Conservation (phyloP, 768 basidiomycete species). For the Amanita muscaria region DNA sequence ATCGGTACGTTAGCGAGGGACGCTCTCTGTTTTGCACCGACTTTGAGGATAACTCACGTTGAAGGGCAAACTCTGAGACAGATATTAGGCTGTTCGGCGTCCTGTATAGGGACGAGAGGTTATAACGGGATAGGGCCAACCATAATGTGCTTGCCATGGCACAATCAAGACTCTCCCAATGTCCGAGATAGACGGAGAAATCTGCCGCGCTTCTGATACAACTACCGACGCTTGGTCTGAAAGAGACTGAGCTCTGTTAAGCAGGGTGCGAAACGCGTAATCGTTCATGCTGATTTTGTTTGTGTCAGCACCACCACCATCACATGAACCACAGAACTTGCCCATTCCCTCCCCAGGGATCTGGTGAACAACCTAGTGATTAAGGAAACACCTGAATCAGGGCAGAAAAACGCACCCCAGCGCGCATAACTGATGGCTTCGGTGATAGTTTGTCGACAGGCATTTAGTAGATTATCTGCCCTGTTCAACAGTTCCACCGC, state of each 20-base stretch:
- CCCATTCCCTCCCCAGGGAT: conserved; percentile 35
- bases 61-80: conserved; percentile 34
- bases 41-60: conserved; percentile 22
- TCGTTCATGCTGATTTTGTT: conserved; percentile 24
- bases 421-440: conserved; percentile 33
- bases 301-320: no score
- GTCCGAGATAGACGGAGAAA: conserved; percentile 28
- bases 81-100: conserved; percentile 31
- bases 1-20: conserved; percentile 6
- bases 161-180: conserved; percentile 30
- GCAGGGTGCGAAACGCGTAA: conserved; percentile 33
- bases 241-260: conserved; percentile 26
- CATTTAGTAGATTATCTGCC: conserved; percentile 27
- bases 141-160: conserved; percentile 22
- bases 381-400: not conserved
- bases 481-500: conserved; percentile 30
- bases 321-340: conserved; percentile 13
- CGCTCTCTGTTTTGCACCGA: no score
- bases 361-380: conserved; percentile 14
- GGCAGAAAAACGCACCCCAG: conserved; percentile 22
- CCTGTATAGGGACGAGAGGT: conserved; percentile 12
- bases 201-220: conserved; percentile 29
- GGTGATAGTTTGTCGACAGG: conserved; percentile 23
- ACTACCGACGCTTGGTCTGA: conserved; percentile 27
- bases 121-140: no score